phyloP scores from a whole-genome alignment of 2,329 filamentous ascomycete genomes.

The Ceratocystis huliohia region DNA sequence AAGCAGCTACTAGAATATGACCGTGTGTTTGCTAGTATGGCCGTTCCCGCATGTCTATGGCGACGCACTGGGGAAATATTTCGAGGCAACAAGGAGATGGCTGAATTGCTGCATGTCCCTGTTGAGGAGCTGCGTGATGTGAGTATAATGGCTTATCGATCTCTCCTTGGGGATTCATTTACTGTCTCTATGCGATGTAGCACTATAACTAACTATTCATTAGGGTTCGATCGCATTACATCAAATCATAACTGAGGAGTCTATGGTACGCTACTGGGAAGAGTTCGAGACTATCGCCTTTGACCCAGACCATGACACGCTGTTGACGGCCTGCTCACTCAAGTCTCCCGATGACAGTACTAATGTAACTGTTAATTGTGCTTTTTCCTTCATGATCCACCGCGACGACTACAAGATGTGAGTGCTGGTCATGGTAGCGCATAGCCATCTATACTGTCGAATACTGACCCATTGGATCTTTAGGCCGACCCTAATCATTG shows the following conservation, averaged over 20 bases:
- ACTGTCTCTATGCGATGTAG: neutral
- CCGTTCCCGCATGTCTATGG: slow-evolving; percentile 95
- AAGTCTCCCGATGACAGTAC: slow-evolving; percentile 65
- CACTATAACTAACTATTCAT: neutral
- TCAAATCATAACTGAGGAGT: slow-evolving; percentile 90
- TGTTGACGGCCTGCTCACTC: slow-evolving; percentile 82
- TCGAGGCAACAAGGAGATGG: slow-evolving; percentile 96
- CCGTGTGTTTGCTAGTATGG: slow-evolving; percentile 97
- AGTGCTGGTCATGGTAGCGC: slow-evolving; percentile 30
- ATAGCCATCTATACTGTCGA: neutral
- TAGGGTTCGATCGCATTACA: slow-evolving; percentile 91
- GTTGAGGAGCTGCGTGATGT: slow-evolving; percentile 86
- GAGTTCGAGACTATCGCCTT: slow-evolving; percentile 98
- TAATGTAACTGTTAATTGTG: slow-evolving; percentile 70
- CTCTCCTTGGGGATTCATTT: neutral
- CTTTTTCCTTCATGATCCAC: slow-evolving; percentile 94
- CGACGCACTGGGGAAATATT: slow-evolving; percentile 94
- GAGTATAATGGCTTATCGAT: slow-evolving; percentile 31
- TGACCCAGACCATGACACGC: slow-evolving; percentile 83
- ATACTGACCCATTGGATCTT: neutral
- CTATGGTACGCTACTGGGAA: slow-evolving; percentile 94
- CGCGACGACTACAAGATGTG: slow-evolving; percentile 94
- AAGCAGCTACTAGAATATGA: slow-evolving; percentile 94
- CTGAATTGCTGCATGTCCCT: slow-evolving; percentile 82
- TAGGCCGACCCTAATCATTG: slow-evolving; percentile 86